A percentile compares a stretch with the other conserved stretches of the same genome.
These are phyloP conservation scores for Xylariaceae sp. DNA, from an alignment of 2,329 filamentous ascomycete species.

Conservation along the genomic window DNA sequence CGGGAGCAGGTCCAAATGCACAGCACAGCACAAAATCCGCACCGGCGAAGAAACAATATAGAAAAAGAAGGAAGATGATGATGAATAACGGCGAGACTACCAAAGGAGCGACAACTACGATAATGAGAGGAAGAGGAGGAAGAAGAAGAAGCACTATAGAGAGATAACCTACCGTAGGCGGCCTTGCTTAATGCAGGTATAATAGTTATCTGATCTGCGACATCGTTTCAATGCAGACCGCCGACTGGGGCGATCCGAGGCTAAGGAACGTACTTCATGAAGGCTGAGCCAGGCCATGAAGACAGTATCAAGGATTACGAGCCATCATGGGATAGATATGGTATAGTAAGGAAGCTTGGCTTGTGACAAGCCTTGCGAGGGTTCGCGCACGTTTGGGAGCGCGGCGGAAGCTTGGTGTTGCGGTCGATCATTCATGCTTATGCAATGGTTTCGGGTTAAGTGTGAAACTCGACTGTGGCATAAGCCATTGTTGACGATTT, in stretches of 20 bases:
- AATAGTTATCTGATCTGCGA: neutral
- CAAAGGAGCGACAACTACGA: constrained; percentile 21
- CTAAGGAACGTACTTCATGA: neutral
- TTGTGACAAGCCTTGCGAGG: neutral
- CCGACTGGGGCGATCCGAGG: neutral
- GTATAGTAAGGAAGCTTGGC: neutral
- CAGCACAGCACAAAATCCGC: constrained; percentile 18
- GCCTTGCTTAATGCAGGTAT: neutral
- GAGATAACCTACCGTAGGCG: neutral
- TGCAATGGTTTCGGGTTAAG: neutral
- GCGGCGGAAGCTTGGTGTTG: constrained; percentile 18
- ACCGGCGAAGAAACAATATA: constrained; percentile 18
- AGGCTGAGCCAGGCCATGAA: neutral
- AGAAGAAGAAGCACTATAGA: constrained; percentile 6
- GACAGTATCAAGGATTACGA: neutral
- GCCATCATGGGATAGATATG: neutral
- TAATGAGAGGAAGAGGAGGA: constrained; percentile 13
- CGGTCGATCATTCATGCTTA: constrained; percentile 34
- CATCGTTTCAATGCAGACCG: neutral
- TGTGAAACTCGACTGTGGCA: no score
- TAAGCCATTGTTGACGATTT: no score
- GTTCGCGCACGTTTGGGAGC: constrained; percentile 17
- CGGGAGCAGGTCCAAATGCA: constrained; percentile 8
- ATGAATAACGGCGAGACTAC: constrained; percentile 7
- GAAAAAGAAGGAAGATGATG: constrained; percentile 6